Evolutionary conservation across 108 stramenopile genomes (phyloP).

Genomic region (Skeletonema costatum): DNA sequence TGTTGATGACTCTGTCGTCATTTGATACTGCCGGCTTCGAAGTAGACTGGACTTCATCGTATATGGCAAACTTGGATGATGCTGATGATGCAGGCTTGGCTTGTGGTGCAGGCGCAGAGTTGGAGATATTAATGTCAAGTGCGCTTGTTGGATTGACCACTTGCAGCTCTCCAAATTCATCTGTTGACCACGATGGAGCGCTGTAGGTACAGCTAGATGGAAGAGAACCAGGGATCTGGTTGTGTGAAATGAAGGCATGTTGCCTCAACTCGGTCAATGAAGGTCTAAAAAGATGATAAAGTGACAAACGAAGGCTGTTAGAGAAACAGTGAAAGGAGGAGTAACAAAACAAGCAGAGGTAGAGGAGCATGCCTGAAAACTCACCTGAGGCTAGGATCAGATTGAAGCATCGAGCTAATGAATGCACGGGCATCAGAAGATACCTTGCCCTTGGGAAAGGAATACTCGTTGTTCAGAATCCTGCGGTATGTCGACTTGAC

Average conservation of each 20-base stretch:
- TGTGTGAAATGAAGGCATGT: conserved; percentile 87
- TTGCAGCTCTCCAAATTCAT: conserved; percentile 55
- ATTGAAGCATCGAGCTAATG: conserved; percentile 90
- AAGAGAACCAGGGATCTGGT: conserved; percentile 61
- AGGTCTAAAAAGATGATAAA: conserved; percentile 48
- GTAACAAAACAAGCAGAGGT: neutral
- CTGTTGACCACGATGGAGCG: conserved; percentile 71
- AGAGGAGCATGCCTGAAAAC: neutral
- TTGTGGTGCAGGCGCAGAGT: neutral
- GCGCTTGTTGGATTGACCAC: conserved; percentile 46
- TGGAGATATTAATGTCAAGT: conserved; percentile 26
- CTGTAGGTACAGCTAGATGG: conserved; percentile 59
- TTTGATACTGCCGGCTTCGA: neutral
- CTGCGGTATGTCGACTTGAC: conserved; percentile 98
- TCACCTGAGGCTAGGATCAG: conserved; percentile 79
- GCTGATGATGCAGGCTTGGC: neutral
- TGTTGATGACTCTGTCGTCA: neutral
- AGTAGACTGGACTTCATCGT: conserved; percentile 24
- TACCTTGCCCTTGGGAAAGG: conserved; percentile 85
- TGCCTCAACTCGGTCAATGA: conserved; percentile 65
- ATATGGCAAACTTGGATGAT: conserved; percentile 40
- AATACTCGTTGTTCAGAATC: conserved; percentile 93
- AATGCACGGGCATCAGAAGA: conserved; percentile 84
- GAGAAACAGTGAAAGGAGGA: neutral
- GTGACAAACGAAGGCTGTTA: conserved; percentile 4